Base-by-base conservation (phyloP, 306 rosid species). In the Cercis canadensis region DNA sequence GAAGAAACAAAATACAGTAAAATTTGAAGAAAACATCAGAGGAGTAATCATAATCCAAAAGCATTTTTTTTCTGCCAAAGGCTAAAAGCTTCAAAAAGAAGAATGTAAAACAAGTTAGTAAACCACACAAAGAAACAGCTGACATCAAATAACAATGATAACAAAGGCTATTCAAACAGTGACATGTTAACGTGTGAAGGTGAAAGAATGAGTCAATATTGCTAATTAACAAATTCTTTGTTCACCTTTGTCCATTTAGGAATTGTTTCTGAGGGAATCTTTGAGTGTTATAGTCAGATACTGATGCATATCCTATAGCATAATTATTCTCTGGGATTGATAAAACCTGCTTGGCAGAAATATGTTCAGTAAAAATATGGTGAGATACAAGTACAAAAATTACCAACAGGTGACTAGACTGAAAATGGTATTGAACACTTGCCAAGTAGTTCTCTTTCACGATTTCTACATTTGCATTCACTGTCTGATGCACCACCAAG, bases 391-490 rank as follows among this genome's bases (percentile, higher is more conserved):
- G n/a, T 33, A 66, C 40, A 40, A 55, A 51, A 11, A 61, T 66
- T 59, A 67, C 24, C 15, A 52, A 54, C 21, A 65, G 17, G 49
- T 32, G 47, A 75, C 19, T 71, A 74, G 24, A 61, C 16, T 56
- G 34, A 78, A 60, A 51, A 13, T 8, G 69, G 50, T 17, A 24
- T 44, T 8, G 65, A 59, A 65, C 49, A 87, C 98, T 85, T 86
- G 74, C 98, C 96, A 91, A 62, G 86, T 94, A 94, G 81, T 83
- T 84, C 64, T 94, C 96, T 80, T 89, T 94, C 72, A 86, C 92
- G 67, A 88, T 75, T 87, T 94, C 97, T 61, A 94, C 96, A 9
- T 80, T 72, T 46, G 95, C 90, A 71, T 87, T 87, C 49, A 91
- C 97, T 3, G 77, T 80, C 85, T 91, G 92, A 75, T 89, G 80